A percentile compares a stretch with the other conserved stretches of the same genome.
phyloP scores from a whole-genome alignment of 257 asterid genomes.

The Gentiana straminea region DNA sequence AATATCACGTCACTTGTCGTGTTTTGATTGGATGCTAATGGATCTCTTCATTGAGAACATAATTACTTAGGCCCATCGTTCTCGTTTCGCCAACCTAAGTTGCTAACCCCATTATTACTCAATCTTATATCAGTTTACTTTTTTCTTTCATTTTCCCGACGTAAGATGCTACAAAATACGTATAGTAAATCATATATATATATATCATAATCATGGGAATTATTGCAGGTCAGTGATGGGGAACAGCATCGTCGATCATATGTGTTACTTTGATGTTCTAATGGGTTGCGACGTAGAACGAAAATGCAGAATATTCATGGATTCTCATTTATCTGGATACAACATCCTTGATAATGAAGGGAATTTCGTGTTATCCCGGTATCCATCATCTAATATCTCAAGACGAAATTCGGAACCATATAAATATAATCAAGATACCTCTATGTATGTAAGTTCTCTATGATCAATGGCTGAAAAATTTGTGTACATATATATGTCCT shows the following conservation, averaged over 20 bases:
- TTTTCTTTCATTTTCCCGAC: no score
- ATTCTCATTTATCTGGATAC: constrained; percentile 33
- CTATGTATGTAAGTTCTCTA: constrained; percentile 13
- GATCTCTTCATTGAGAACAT: no score
- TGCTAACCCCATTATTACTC: no score
- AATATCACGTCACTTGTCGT: no score
- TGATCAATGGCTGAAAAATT: neutral
- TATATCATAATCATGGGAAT: no score
- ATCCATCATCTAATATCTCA: constrained; percentile 28
- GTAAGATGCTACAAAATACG: no score
- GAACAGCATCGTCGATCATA: constrained; percentile 77
- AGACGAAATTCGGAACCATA: constrained; percentile 22
- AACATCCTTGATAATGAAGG: constrained; percentile 44
- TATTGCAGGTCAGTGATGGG: constrained; percentile 78
- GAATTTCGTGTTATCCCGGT: constrained; percentile 41
- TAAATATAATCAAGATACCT: constrained; percentile 10
- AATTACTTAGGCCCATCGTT: no score
- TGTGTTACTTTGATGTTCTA: constrained; percentile 56
- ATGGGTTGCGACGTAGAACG: constrained; percentile 54
- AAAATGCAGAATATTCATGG: constrained; percentile 63
- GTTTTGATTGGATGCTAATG: no score
- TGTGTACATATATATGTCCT: no score
- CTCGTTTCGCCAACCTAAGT: no score
- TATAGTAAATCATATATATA: no score
- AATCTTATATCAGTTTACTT: no score